phyloP scores from a whole-genome alignment of 2,329 filamentous ascomycete species.

The Fusarium bulbicola region DNA sequence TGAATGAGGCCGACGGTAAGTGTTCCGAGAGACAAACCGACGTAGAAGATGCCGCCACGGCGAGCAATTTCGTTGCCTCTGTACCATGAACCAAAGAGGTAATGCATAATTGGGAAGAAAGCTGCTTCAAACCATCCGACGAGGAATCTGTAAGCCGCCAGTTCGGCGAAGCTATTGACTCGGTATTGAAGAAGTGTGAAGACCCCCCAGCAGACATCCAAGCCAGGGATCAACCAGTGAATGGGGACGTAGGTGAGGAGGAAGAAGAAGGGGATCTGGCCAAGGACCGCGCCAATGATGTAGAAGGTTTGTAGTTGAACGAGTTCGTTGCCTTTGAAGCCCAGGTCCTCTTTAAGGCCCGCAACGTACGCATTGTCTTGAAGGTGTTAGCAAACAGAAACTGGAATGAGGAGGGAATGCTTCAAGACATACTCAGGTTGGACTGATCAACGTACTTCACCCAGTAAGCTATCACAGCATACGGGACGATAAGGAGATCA shows the following conservation, averaged over 20 bases:
- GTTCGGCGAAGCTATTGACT: conserved; percentile 57
- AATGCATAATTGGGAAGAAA: conserved; percentile 54
- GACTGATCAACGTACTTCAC: conserved; percentile 42
- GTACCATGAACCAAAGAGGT: conserved; percentile 56
- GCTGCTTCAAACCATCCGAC: conserved; percentile 62
- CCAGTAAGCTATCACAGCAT: conserved; percentile 40
- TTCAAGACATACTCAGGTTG: conserved; percentile 28
- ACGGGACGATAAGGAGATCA: conserved; percentile 60
- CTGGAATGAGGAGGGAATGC: fast-evolving
- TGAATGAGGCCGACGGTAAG: conserved; percentile 62
- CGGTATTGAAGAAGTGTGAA: conserved; percentile 66
- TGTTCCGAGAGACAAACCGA: conserved; percentile 60
- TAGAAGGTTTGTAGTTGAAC: conserved; percentile 65
- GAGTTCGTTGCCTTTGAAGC: conserved; percentile 61
- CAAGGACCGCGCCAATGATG: conserved; percentile 56
- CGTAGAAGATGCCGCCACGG: conserved; percentile 60
- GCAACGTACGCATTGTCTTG: conserved; percentile 65
- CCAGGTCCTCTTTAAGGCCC: conserved; percentile 61
- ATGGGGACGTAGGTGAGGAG: conserved; percentile 58
- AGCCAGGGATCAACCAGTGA: conserved; percentile 59
- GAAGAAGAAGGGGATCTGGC: conserved; percentile 62
- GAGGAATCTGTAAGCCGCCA: conserved; percentile 63
- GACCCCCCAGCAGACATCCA: conserved; percentile 64
- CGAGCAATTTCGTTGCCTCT: conserved; percentile 57
- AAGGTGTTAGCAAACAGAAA: not conserved